Conservation (phyloP, 2,329 filamentous ascomycete genomes). For the Neonectria magnoliae region DNA sequence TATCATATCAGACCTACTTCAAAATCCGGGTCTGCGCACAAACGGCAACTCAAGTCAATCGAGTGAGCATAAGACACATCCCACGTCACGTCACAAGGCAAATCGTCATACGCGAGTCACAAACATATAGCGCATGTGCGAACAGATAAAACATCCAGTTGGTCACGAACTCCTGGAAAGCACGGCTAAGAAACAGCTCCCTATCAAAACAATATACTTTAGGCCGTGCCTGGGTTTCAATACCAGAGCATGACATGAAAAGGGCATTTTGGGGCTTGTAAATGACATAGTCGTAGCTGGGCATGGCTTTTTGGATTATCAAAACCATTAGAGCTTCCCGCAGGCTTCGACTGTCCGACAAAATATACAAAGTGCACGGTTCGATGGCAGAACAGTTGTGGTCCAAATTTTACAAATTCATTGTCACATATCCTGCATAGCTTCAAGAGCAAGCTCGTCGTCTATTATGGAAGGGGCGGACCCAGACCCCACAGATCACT, state of each 20-base stretch:
- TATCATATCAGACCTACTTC: background rate
- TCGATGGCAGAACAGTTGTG: background rate
- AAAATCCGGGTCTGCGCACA: background rate
- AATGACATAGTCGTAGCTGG: background rate
- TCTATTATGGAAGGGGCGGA: slow-evolving; percentile 51
- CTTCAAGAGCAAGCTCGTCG: slow-evolving; percentile 43
- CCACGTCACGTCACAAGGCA: too few species aligned
- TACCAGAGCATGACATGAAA: too few species aligned
- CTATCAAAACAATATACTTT: background rate
- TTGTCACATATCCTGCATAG: slow-evolving; percentile 23
- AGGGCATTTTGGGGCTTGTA: background rate
- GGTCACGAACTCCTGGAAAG: background rate
- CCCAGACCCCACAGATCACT: slow-evolving; percentile 42
- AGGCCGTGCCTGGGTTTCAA: background rate
- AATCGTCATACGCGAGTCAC: too few species aligned
- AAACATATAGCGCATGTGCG: background rate
- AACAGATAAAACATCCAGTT: background rate
- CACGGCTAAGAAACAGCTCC: background rate
- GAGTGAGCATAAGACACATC: background rate
- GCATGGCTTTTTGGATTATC: background rate
- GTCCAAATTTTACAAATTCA: background rate
- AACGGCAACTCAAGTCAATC: too few species aligned
- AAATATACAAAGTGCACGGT: background rate
- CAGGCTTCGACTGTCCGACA: too few species aligned
- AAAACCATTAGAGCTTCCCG: too few species aligned